Conservation (phyloP, 192 early-diverging fungal genomes). For the Coemansia sp. region DNA sequence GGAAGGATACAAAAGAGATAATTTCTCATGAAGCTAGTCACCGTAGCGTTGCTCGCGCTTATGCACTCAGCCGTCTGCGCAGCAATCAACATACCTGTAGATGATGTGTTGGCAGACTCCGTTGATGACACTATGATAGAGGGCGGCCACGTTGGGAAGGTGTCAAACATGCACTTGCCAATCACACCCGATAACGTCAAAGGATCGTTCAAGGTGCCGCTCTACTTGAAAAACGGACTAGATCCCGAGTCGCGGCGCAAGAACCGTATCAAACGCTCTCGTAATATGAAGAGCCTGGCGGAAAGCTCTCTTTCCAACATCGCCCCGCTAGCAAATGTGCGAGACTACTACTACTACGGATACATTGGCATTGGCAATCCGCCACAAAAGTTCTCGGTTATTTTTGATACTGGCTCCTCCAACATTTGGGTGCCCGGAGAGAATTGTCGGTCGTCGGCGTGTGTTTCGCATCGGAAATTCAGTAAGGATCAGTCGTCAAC, state of each 20-base stretch:
- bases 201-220: slow-evolving; percentile 36
- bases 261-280: slow-evolving; percentile 33
- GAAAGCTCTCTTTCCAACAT: slow-evolving; percentile 18
- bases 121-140: slow-evolving; percentile 8
- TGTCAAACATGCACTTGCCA: slow-evolving; percentile 19
- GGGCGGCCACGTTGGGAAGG: slow-evolving; percentile 7
- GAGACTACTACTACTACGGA: slow-evolving; percentile 65
- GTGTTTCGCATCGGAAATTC: slow-evolving; percentile 81
- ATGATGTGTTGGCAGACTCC: background rate
- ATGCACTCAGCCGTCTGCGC: slow-evolving; percentile 15
- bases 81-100: slow-evolving; percentile 6
- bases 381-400: slow-evolving; percentile 67
- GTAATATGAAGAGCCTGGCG: slow-evolving; percentile 38
- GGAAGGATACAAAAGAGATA: background rate
- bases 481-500: slow-evolving; percentile 66
- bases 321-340: slow-evolving; percentile 33
- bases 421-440: slow-evolving; percentile 77
- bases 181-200: slow-evolving; percentile 17
- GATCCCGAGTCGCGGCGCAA: slow-evolving; percentile 48
- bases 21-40: slow-evolving; percentile 10
- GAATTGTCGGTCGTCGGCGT: slow-evolving; percentile 64
- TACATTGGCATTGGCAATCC: slow-evolving; percentile 68
- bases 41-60: slow-evolving; percentile 16
- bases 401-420: slow-evolving; percentile 69
- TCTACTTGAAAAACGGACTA: slow-evolving; percentile 44